Evolutionary conservation across 2,329 filamentous ascomycete species (phyloP), one percentile per base, ranked within the genome.

Genomic region (Onygenales sp.): DNA sequence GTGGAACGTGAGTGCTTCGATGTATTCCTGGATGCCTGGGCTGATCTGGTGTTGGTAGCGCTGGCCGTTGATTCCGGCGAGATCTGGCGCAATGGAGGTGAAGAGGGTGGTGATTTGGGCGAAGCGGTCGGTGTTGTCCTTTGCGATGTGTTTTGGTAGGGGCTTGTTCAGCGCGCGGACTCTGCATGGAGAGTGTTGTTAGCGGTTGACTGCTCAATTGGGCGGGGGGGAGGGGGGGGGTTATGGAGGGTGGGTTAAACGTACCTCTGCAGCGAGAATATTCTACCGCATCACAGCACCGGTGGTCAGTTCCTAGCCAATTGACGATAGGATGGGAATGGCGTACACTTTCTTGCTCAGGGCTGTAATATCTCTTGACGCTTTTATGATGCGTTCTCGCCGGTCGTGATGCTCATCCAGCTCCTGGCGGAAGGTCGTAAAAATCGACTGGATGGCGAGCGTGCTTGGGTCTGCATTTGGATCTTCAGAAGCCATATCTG

Each of bases 351-450:
- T 98, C 78, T 98, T 98, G 72, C 89, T 95, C 52, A 90, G 77
- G 0, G 89, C 90, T 6, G 93, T 98, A 55, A 98, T 87, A 69
- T 98, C 93, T 57, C 92, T 79, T 7, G 89, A 94, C 2, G 85
- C 86, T 75, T 97, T 98, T 65, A 94, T 87, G 61, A 95, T 83
- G 51, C 86, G 82, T 73, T 96, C 91, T 54, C 90, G 81, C 13
- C 93, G 85, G 71, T 97, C 93, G 69, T 98, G 89, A 67, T 97
- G 92, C 71, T 93, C 83, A 65, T 98, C 93, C 32, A 98, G 78
- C 71, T 96, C 91, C 63, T 86, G 79, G 50, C 91, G 85, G 68
- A 97, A 95, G 7, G 69, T 74, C 69, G 89, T 86, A 68, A 98
- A 98, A 79, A 97, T 90, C 59, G 84, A 67, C 56, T 79, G 67